A percentile compares a stretch with the other conserved stretches of the same genome.
Conservation (phyloP, 202 grass and related monocot genomes). For the Musa balbisiana region DNA sequence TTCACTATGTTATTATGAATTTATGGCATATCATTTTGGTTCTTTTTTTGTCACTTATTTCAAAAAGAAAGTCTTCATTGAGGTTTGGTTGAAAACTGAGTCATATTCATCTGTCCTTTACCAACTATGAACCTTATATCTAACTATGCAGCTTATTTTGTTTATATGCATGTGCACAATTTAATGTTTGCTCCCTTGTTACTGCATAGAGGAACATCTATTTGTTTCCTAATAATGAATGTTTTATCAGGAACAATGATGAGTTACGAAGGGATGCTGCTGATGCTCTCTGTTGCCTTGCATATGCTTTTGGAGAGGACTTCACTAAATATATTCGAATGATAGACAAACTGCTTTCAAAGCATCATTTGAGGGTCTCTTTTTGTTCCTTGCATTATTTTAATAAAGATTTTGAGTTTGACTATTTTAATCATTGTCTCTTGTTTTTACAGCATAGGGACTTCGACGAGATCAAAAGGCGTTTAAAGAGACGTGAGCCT, state of each 20-base stretch:
- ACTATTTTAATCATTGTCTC: slow-evolving; percentile 20
- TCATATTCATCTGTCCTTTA: no score
- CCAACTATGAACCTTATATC: no score
- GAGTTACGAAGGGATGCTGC: slow-evolving; percentile 84
- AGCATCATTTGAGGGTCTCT: slow-evolving; percentile 74
- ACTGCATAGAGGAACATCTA: no score
- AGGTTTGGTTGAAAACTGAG: no score
- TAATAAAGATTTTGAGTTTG: slow-evolving; percentile 7
- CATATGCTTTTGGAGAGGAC: slow-evolving; percentile 86
- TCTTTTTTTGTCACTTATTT: no score
- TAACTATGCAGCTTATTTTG: no score
- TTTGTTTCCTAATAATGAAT: neutral
- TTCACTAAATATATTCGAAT: slow-evolving; percentile 84
- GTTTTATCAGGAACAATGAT: slow-evolving; percentile 63
- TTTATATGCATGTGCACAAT: no score
- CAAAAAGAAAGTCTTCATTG: no score
- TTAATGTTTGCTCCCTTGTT: no score
- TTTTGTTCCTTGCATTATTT: neutral
- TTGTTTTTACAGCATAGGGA: slow-evolving; percentile 68
- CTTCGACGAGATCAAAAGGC: slow-evolving; percentile 82
- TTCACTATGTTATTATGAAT: no score
- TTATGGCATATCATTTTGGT: no score
- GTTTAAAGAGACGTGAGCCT: slow-evolving; percentile 45
- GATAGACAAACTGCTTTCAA: slow-evolving; percentile 81
- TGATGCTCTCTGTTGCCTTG: slow-evolving; percentile 88